Conservation (phyloP, 2,329 filamentous ascomycete species). For the Cordyceps javanica region DNA sequence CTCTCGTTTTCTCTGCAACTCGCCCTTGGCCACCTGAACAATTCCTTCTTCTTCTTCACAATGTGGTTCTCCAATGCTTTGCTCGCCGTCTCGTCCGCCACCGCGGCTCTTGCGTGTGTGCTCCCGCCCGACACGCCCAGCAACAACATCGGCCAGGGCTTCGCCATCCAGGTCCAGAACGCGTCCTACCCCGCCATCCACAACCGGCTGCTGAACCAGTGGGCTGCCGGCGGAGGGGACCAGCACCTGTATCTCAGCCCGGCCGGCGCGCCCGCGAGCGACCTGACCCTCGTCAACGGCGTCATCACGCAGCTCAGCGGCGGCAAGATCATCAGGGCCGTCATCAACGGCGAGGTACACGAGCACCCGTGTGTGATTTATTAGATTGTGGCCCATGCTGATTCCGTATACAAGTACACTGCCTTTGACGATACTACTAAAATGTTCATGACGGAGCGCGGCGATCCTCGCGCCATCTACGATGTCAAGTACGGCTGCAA, state of each 20-base stretch:
- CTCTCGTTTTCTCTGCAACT: too few species aligned
- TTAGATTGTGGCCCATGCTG: background rate
- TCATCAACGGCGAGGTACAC: conserved; percentile 40
- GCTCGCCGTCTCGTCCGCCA: conserved; percentile 15
- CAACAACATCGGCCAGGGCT: conserved; percentile 28
- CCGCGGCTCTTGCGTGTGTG: conserved; percentile 21
- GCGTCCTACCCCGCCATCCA: conserved; percentile 28
- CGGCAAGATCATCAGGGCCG: conserved; percentile 25
- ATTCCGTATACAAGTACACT: conserved; percentile 26
- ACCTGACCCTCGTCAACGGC: conserved; percentile 32
- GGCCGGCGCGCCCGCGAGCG: conserved; percentile 28
- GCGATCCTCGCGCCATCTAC: conserved; percentile 35
- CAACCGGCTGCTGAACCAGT: conserved; percentile 31
- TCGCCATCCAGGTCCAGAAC: conserved; percentile 34
- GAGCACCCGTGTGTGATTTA: background rate
- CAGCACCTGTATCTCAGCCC: conserved; percentile 34
- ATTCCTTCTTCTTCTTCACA: too few species aligned
- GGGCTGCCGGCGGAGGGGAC: conserved; percentile 31
- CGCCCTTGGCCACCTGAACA: background rate
- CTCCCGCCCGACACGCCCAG: conserved; percentile 24
- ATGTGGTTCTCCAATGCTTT: conserved; percentile 15
- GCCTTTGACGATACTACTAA: conserved; percentile 40
- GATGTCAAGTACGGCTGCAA: conserved; percentile 36
- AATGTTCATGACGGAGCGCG: conserved; percentile 40
- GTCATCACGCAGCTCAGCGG: conserved; percentile 26